These are phyloP conservation scores for Rhizoclosmatium globosum DNA, from an alignment of 192 early-diverging fungal genomes.

Conservation along the genomic window DNA sequence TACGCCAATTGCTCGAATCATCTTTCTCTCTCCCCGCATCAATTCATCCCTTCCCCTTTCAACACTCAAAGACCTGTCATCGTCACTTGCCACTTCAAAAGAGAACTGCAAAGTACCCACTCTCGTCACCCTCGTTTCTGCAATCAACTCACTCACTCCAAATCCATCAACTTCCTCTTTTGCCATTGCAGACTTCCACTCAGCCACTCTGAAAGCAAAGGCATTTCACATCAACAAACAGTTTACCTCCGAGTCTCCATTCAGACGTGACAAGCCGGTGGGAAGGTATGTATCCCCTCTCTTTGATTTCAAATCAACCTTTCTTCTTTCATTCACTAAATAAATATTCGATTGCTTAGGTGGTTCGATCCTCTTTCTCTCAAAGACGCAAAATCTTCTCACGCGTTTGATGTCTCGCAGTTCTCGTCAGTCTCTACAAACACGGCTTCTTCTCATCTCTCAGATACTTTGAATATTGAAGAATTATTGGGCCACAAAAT, in stretches of 20 bases:
- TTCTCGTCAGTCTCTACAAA: slow-evolving; percentile 26
- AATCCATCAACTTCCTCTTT: too few relatives aligned
- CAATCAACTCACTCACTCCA: too few relatives aligned
- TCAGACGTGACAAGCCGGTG: slow-evolving; percentile 4
- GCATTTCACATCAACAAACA: slow-evolving; percentile 9
- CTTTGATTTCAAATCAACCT: too few relatives aligned
- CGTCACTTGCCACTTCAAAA: too few relatives aligned
- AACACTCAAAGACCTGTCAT: too few relatives aligned
- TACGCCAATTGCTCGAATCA: too few relatives aligned
- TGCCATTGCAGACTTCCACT: too few relatives aligned
- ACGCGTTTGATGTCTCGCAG: slow-evolving; percentile 5
- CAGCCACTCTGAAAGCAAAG: background rate
- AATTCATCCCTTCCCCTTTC: too few relatives aligned
- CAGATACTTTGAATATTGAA: background rate
- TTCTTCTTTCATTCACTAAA: background rate
- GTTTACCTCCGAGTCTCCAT: slow-evolving; percentile 2
- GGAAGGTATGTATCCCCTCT: background rate
- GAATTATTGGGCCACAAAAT: background rate
- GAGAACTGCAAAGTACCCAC: too few relatives aligned
- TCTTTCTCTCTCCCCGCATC: too few relatives aligned
- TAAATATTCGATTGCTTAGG: background rate
- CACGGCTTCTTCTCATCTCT: background rate
- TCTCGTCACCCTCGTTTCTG: too few relatives aligned
- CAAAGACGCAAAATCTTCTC: background rate
- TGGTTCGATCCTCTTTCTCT: slow-evolving; percentile 30